phyloP scores from a whole-genome alignment of 2,329 filamentous ascomycete genomes.

The Diaporthe humulicola region DNA sequence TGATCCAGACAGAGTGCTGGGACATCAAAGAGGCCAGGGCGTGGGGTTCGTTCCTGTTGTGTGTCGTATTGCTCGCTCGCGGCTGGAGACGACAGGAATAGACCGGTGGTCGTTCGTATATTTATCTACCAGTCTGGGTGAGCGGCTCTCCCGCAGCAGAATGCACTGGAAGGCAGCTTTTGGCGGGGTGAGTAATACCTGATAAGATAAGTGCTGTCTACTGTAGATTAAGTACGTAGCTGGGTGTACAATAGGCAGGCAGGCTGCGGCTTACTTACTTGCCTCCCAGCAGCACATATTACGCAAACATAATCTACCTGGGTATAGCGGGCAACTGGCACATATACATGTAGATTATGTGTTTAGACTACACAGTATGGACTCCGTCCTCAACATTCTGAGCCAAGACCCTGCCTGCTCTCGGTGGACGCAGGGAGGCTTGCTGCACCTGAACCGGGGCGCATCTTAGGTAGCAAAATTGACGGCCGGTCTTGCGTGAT shows the following conservation, averaged over 20 bases:
- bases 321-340: background rate
- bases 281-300: too few relatives aligned
- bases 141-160: background rate
- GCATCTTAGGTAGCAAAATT: background rate
- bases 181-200: constrained; percentile 37
- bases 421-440: background rate
- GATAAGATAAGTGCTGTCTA: constrained; percentile 36
- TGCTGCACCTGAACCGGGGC: background rate
- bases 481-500: constrained; percentile 10
- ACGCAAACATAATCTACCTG: background rate
- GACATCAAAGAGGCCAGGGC: background rate
- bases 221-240: background rate
- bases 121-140: constrained; percentile 12
- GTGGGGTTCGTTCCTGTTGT: constrained; percentile 28
- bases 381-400: background rate
- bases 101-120: constrained; percentile 6
- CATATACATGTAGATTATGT: background rate
- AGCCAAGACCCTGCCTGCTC: background rate
- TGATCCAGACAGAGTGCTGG: constrained; percentile 4
- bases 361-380: background rate
- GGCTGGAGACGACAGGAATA: constrained; percentile 12
- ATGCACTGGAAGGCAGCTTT: constrained; percentile 26
- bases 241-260: too few relatives aligned
- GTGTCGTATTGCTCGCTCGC: constrained; percentile 2
- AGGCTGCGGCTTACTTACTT: background rate